Base-by-base conservation (phyloP, 2,329 filamentous ascomycete genomes). In the Dactylellina cionopaga region DNA sequence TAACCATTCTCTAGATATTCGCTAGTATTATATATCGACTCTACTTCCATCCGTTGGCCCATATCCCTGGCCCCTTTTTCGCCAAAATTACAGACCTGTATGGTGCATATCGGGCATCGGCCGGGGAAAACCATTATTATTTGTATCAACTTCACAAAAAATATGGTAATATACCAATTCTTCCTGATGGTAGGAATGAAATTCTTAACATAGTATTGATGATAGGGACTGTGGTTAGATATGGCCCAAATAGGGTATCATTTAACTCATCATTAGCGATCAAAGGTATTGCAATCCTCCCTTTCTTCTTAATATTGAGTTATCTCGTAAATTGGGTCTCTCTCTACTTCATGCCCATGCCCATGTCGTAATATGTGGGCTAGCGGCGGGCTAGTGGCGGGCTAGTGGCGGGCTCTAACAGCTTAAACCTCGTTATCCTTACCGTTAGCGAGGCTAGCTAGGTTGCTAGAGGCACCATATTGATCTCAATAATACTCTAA, bases 241-340 rank as follows among this genome's bases (percentile, higher is more conserved):
- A 80, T 87, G 66, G 66, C 19, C 66, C 66, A 0, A 64, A 71
- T 27, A 44, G 86, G 71, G 82, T 96, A 39, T 91, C 89, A 0
- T 87, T 96, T 82, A 94, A 95, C 83, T 89, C 87, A 60, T 85
- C 85, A 72, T 84, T 85, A 5, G 89, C 90, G 0, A 82, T 91
- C 66, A 87, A 87, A 78, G 85, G 87, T 15, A 89, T 6, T 6
- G 4, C 25, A 22, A 1, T 44, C 33, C 13, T 24, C 19, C 7
- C 9, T 2, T 24, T 11, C 31, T 22, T 27, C 10, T 22, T 13
- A 10, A 54, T 63, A 64, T 75, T n/a, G n/a, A n/a, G n/a, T n/a
- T n/a, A n/a, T n/a, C n/a, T n/a, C n/a, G n/a, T n/a, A n/a, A n/a
- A n/a, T n/a, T n/a, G n/a, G n/a, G n/a, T n/a, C n/a, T n/a, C n/a